phyloP scores from a whole-genome alignment of 1,284 basidiomycete species.

The Naganishia cerealis region DNA sequence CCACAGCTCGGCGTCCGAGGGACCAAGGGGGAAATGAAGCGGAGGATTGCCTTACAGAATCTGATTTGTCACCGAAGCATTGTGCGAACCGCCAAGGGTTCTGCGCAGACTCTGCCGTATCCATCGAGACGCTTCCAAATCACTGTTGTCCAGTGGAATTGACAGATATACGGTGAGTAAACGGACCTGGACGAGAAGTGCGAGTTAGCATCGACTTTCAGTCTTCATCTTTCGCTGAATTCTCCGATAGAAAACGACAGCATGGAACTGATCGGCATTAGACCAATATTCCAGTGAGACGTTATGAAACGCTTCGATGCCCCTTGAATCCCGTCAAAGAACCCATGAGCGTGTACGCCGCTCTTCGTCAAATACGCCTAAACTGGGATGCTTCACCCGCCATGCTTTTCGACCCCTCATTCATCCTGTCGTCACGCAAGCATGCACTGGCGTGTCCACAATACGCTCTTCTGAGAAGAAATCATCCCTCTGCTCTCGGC shows the following conservation, averaged over 20 bases:
- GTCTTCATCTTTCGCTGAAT: background rate
- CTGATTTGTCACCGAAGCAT: constrained; percentile 98
- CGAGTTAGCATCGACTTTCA: background rate
- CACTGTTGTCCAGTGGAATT: constrained; percentile 6
- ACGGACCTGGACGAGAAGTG: background rate
- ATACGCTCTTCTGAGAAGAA: background rate
- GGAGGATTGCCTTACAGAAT: constrained; percentile 12
- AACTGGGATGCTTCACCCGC: background rate
- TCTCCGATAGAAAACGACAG: background rate
- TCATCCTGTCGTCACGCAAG: no score
- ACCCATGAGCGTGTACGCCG: no score
- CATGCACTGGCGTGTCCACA: background rate
- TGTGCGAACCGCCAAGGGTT: constrained; percentile 91
- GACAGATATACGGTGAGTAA: background rate
- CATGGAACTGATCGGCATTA: no score
- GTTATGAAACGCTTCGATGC: background rate
- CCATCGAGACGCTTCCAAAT: constrained; percentile 13
- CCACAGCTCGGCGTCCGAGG: background rate
- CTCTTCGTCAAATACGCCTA: constrained; percentile 2
- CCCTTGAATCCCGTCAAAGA: background rate
- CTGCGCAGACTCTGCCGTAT: constrained; percentile 28
- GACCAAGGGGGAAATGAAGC: background rate
- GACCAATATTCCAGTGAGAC: background rate
- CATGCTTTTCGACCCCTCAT: no score
- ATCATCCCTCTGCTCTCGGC: background rate